A percentile compares a stretch with the other conserved stretches of the same genome.
Evolutionary conservation across 176 grass and related monocot species (phyloP).

Genomic region (Guadua angustifolia): DNA sequence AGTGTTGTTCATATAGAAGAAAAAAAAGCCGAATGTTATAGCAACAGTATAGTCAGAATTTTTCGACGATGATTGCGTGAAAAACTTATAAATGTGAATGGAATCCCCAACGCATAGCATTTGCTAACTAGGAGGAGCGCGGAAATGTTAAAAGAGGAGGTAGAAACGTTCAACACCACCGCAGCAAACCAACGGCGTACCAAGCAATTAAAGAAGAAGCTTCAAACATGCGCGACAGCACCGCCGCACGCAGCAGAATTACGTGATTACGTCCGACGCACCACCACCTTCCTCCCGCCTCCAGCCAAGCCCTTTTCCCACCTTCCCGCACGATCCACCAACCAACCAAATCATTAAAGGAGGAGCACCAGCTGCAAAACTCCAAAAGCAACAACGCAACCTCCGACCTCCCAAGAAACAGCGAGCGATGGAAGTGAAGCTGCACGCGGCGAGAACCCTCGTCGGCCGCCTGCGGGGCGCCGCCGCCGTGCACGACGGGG

Average conservation of each 20-base stretch:
- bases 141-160: background rate
- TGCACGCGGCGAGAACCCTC: constrained; percentile 60
- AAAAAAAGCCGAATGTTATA: background rate
- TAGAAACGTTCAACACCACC: constrained; percentile 41
- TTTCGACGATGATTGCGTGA: background rate
- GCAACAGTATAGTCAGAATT: background rate
- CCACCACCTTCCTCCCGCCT: background rate
- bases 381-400: constrained; percentile 12
- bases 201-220: background rate
- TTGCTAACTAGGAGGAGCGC: background rate
- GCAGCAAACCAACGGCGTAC: background rate
- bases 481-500: constrained; percentile 33
- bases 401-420: background rate
- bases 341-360: background rate
- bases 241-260: background rate
- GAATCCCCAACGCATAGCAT: too few relatives aligned
- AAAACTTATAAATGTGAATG: background rate
- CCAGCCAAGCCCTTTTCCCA: background rate
- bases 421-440: constrained; percentile 70
- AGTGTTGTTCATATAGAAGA: background rate
- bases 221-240: background rate
- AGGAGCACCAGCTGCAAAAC: background rate
- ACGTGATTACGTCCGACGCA: background rate
- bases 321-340: background rate
- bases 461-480: constrained; percentile 62